Evolutionary conservation across 371 early-diverging fungal species (phyloP), one percentile per base, ranked within the genome.

Genomic region (Basidiobolus heterosporus): DNA sequence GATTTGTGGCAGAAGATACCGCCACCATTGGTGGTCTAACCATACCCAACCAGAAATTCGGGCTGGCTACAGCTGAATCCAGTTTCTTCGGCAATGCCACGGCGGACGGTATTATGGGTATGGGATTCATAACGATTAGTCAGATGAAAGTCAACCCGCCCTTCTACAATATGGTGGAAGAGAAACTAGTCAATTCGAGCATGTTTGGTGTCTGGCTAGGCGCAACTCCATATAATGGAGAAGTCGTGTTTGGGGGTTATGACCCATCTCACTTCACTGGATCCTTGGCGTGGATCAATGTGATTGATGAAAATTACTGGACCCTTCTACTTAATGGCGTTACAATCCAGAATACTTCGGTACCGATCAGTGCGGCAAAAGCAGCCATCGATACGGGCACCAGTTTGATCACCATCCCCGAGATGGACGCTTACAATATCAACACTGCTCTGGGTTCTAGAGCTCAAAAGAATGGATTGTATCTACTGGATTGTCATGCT

Each of bases 91-190:
- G 80, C 3, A 72, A 87, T 52, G 91, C 86, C 18, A 63, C 75
- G 18, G 91, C 91, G 56, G 94, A 93, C 56, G 94, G 94, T 14
- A 91, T 93, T 52, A 67, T 91, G 36, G 94, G 92, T 20, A 13
- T 42, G 13, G 88, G 78, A 3, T 91, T 80, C 57, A 87, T 86
- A 63, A 83, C 70, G 45, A 91, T 93, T 59, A 74, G 89, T 17
- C 90, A 89, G 21, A 55, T 79, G 39, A 64, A 70, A 20, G 84
- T 80, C 11, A 84, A 84, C 9, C 94, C 94, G 5, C 92, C 92
- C 0, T 82, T 93, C 62, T 91, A 91, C 62, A 72, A 78, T 50
- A 79, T 91, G 82, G 72, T 88, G 36, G 67, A 83, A 59, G 70
- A 72, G 45, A 62, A 65, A 16, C 59, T 88, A 42, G 38, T 93